Base-by-base conservation (phyloP, 148 eudicot genomes). In the Cornus controversa region DNA sequence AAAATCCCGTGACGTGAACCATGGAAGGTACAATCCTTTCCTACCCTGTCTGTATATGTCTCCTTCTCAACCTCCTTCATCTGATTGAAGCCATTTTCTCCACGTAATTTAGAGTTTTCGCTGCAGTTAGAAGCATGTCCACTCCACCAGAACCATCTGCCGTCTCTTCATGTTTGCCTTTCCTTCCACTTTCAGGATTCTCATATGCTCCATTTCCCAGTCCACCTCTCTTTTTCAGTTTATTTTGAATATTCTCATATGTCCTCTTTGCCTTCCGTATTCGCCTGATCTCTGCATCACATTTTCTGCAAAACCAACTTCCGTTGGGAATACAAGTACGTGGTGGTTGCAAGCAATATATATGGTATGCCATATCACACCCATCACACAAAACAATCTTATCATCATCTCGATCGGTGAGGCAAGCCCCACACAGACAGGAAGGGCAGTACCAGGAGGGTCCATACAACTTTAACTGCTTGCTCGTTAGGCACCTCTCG, bases 391-490 rank as follows among this genome's bases (percentile, higher is more conserved):
- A 62, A 63, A 96, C 91, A 69, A 96, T 83, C 76, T 91, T 82
- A 58, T 88, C 84, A 81, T 96, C 97, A 72, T 96, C 99, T 65
- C 81, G 82, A 74, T 96, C 99, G 40, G 83, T 78, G 53, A 91
- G 88, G 87, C 99, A 96, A 75, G 67, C 77, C 81, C 96, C 83
- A 81, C 99, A 96, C 6, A 96, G 92, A 84, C 99, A 96, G 72
- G 96, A 91, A 54, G 99, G 98, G 87, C 99, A 91, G 80, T 93
- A 93, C 99, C 99, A 96, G 45, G 87, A 85, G 28, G 88, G 81
- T 29, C 98, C 94, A 77, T 83, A 88, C 3, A 85, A 75, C 60
- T 76, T 73, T 34, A 85, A 73, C 89, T 96, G 94, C 86, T 89
- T 90, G 45, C 76, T 80, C n/a, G 93, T 90, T 70, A 96, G 80